phyloP scores from a whole-genome alignment of 768 basidiomycete genomes.

The Amanita pallidorosea region DNA sequence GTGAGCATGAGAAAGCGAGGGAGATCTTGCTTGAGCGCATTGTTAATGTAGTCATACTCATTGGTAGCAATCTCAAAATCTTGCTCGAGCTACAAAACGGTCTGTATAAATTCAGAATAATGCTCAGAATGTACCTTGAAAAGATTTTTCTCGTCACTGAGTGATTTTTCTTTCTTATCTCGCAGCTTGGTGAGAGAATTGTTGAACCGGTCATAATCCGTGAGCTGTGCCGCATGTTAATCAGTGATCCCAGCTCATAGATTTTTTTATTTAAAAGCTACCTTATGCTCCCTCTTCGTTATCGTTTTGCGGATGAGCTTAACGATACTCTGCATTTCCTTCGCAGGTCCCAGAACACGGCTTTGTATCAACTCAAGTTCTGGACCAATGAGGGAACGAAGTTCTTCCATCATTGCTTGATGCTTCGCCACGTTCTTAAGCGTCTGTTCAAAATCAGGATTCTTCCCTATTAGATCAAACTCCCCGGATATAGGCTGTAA shows the following conservation, averaged over 20 bases:
- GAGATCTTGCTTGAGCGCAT: conserved; percentile 80
- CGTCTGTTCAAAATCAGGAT: conserved; percentile 71
- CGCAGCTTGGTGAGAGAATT: conserved; percentile 91
- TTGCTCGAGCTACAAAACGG: conserved; percentile 66
- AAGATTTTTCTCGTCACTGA: conserved; percentile 92
- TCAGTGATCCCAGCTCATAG: conserved; percentile 1
- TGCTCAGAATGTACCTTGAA: conserved; percentile 59
- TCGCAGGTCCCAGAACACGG: conserved; percentile 74
- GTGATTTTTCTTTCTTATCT: conserved; percentile 96
- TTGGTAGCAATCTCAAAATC: conserved; percentile 88
- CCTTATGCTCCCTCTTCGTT: conserved; percentile 96
- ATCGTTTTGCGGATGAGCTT: conserved; percentile 91
- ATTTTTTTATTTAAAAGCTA: conserved; percentile 18
- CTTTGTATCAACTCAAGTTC: conserved; percentile 93
- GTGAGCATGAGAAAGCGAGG: conserved; percentile 86
- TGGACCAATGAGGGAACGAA: conserved; percentile 67
- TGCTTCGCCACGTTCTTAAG: conserved; percentile 69
- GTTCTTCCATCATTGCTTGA: conserved; percentile 68
- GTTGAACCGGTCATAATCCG: conserved; percentile 94
- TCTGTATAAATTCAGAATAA: conserved; percentile 10
- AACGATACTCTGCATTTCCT: conserved; percentile 79
- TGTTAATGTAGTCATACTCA: conserved; percentile 92
- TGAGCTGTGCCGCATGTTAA: conserved; percentile 34
- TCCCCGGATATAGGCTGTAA: conserved; percentile 66
- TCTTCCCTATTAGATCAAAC: conserved; percentile 66